These are phyloP conservation scores for Trametes pubescens DNA, from an alignment of 1,284 basidiomycete species.

Conservation along the genomic window DNA sequence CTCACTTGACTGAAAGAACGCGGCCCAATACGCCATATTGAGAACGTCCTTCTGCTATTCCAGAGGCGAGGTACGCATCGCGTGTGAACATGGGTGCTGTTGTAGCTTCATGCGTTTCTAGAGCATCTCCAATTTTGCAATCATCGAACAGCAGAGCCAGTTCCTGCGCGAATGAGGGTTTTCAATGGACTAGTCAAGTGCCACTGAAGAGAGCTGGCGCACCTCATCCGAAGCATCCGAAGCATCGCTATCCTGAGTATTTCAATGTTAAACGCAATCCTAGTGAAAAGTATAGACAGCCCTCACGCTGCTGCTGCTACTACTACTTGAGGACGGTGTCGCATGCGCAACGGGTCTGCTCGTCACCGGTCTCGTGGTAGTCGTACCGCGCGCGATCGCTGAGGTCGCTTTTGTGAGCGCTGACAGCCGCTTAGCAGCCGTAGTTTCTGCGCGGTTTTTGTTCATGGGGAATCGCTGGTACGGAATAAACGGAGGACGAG, in stretches of 20 bases:
- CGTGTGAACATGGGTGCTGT: slow-evolving; percentile 66
- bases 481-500: neutral
- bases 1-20: slow-evolving; percentile 54
- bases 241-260: neutral
- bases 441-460: neutral
- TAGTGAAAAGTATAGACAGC: too few species aligned
- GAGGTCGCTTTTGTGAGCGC: neutral
- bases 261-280: neutral
- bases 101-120: slow-evolving; percentile 50
- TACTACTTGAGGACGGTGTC: too few species aligned
- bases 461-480: neutral
- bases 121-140: slow-evolving; percentile 26
- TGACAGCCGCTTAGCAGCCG: neutral
- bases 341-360: neutral
- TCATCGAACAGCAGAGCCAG: slow-evolving; percentile 51
- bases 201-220: neutral
- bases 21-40: slow-evolving; percentile 70
- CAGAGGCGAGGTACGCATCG: slow-evolving; percentile 53
- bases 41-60: slow-evolving; percentile 42
- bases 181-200: neutral
- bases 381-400: neutral
- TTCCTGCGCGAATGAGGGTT: slow-evolving; percentile 40
- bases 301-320: neutral
- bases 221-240: neutral
- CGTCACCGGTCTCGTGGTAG: neutral